Conservation (phyloP, 1,139 yeast species). For the Debaryomyces coudertii region DNA sequence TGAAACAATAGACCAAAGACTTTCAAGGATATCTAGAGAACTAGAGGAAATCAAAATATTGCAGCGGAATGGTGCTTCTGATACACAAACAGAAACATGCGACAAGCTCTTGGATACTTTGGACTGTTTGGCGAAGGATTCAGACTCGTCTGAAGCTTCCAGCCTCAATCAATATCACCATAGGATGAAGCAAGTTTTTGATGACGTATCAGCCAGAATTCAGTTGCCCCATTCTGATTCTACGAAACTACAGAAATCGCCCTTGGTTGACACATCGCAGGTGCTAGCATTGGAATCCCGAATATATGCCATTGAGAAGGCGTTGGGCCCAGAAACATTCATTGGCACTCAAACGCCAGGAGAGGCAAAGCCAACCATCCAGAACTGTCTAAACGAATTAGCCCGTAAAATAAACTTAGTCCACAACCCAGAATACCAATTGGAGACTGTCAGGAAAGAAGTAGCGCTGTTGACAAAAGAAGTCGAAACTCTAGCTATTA, state of each 20-base stretch:
- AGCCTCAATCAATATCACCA: constrained; percentile 10
- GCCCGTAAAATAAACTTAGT: constrained; percentile 40
- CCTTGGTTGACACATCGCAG: constrained; percentile 13
- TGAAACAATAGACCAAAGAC: constrained; percentile 47
- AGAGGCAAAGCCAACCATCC: constrained; percentile 15
- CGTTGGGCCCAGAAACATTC: constrained; percentile 22
- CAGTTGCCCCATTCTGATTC: background rate
- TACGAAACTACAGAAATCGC: background rate
- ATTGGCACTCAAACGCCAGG: constrained; percentile 4
- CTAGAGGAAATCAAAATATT: constrained; percentile 37
- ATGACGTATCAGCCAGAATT: constrained; percentile 8
- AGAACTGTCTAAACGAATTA: constrained; percentile 36
- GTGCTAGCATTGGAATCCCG: constrained; percentile 28
- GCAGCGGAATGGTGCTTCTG: constrained; percentile 14
- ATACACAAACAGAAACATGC: constrained; percentile 12
- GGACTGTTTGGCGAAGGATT: constrained; percentile 5
- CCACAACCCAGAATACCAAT: constrained; percentile 36
- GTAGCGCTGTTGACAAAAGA: constrained; percentile 20
- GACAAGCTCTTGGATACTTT: constrained; percentile 14
- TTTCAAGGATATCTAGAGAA: constrained; percentile 50
- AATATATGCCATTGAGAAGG: constrained; percentile 25
- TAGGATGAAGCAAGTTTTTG: constrained; percentile 13
- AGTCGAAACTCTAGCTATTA: constrained; percentile 22
- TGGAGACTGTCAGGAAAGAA: constrained; percentile 23
- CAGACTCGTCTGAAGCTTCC: background rate